Conservation (phyloP, 148 eudicot species). For the Rhododendron ovatum region DNA sequence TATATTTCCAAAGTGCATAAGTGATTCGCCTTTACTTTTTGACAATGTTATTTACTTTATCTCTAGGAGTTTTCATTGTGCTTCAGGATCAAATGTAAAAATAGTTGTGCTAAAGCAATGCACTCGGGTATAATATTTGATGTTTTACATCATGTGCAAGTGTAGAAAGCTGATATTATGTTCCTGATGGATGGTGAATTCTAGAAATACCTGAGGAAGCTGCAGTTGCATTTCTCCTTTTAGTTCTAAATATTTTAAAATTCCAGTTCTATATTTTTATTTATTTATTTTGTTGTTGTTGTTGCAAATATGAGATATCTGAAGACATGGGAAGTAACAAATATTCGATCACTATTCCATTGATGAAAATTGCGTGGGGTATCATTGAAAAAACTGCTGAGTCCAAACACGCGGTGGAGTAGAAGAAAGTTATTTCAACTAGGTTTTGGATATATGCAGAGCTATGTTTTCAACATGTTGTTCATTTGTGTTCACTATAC, state of each 20-base stretch:
- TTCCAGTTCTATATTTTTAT: background rate
- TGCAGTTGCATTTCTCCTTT: background rate
- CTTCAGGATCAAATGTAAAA: constrained; percentile 6
- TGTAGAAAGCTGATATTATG: background rate
- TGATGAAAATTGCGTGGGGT: background rate
- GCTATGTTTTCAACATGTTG: background rate
- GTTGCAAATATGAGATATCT: background rate
- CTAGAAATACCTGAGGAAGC: background rate
- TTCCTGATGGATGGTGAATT: background rate
- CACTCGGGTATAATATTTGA: background rate
- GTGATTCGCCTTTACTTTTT: background rate
- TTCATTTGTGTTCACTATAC: background rate
- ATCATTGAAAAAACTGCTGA: background rate
- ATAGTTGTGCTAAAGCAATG: background rate
- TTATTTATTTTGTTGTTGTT: background rate
- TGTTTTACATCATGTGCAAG: background rate
- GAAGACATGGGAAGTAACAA: background rate
- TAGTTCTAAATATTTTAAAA: background rate
- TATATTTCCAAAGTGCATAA: background rate
- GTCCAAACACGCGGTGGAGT: background rate
- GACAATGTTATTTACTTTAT: background rate
- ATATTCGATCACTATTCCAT: background rate
- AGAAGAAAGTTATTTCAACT: constrained; percentile 1
- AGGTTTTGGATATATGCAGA: background rate
- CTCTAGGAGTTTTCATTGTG: constrained; percentile 8